Evolutionary conservation across 257 asterid genomes (phyloP).

Genomic region (Przewalskia tangutica): DNA sequence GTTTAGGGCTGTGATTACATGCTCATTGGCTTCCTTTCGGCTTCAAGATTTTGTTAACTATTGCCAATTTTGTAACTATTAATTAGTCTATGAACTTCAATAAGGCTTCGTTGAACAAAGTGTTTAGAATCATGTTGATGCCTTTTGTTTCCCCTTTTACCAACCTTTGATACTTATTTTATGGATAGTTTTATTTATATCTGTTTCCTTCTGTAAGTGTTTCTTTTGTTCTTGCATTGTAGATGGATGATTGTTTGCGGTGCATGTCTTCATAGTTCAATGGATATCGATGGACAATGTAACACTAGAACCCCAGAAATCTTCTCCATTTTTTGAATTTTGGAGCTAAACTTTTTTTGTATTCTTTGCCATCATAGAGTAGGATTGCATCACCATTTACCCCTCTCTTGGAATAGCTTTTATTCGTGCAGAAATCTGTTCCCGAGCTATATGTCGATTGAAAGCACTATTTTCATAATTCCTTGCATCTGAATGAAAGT

Average conservation of each 20-base stretch:
- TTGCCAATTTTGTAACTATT: not conserved
- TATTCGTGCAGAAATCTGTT: not conserved
- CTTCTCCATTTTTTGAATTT: not conserved
- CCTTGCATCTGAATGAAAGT: not conserved
- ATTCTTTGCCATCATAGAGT: not conserved
- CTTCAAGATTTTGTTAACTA: slow-evolving; percentile 26
- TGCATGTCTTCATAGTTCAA: slow-evolving; percentile 37
- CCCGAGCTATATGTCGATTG: not conserved
- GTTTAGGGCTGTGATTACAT: slow-evolving; percentile 38
- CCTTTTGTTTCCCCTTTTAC: not conserved
- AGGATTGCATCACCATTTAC: not conserved
- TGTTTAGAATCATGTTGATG: not conserved
- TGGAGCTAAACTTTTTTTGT: not conserved
- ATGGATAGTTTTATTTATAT: not conserved
- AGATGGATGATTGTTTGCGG: slow-evolving; percentile 56
- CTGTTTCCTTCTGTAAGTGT: slow-evolving; percentile 5
- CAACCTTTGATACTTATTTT: not conserved
- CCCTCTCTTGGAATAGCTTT: not conserved
- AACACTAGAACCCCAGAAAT: slow-evolving; percentile 10
- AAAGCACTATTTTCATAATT: not conserved
- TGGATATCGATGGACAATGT: slow-evolving; percentile 26
- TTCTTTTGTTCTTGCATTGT: slow-evolving; percentile 27
- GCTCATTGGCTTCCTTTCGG: slow-evolving; percentile 32
- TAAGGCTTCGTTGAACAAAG: not conserved
- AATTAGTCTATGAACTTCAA: not conserved